These are phyloP conservation scores for Penicillium dipodomyicola DNA, from an alignment of 495 filamentous ascomycete genomes.

Conservation along the genomic window DNA sequence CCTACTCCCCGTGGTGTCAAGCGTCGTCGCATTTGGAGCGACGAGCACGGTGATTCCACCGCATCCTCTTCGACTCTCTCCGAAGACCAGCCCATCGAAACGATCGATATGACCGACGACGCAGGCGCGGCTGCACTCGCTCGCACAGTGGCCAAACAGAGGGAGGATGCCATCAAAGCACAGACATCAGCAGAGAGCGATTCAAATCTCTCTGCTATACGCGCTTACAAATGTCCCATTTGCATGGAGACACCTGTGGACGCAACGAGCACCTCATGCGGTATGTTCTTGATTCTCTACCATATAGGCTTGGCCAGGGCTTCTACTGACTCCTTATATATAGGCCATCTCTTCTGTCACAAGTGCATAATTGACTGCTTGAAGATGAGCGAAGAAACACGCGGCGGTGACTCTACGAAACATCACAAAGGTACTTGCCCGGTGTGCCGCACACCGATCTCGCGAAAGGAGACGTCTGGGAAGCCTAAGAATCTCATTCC, in stretches of 20 bases:
- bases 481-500: constrained; percentile 44
- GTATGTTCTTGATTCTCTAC: constrained; percentile 49
- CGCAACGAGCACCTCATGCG: constrained; percentile 77
- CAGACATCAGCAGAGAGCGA: constrained; percentile 19
- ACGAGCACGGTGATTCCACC: not conserved
- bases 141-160: not conserved
- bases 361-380: constrained; percentile 75
- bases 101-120: not conserved
- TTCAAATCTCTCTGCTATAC: constrained; percentile 54
- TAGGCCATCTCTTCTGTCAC: constrained; percentile 85
- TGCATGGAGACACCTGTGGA: constrained; percentile 77
- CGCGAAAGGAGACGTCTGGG: constrained; percentile 29
- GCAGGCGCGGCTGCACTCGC: not conserved
- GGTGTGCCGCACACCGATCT: constrained; percentile 46
- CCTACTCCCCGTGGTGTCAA: not conserved
- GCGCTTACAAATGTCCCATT: constrained; percentile 68
- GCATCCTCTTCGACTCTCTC: not conserved
- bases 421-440: constrained; percentile 41
- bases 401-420: constrained; percentile 19
- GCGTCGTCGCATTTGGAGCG: not conserved
- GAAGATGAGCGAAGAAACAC: constrained; percentile 54
- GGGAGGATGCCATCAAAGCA: not conserved
- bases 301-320: too few species aligned
- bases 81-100: not conserved
- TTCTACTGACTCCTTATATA: constrained; percentile 11